These are phyloP conservation scores for Adenanthera pavonina DNA, from an alignment of 306 rosid species.

Conservation along the genomic window DNA sequence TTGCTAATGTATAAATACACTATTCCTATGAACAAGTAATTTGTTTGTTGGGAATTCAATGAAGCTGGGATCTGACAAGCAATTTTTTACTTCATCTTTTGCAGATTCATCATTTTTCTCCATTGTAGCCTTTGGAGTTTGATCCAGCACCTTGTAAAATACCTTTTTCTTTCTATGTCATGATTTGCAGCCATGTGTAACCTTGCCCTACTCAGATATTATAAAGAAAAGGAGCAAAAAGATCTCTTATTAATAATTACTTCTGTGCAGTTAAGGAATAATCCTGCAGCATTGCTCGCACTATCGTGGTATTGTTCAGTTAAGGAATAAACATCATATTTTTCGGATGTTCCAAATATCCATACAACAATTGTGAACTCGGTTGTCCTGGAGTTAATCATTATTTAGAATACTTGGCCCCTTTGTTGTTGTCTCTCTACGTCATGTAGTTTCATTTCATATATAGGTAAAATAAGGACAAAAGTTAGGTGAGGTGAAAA, in stretches of 20 bases:
- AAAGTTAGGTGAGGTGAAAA: no score
- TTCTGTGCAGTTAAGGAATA: constrained; percentile 64
- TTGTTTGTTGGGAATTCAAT: not conserved
- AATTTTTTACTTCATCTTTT: not conserved
- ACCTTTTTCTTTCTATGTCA: not conserved
- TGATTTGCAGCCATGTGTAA: not conserved
- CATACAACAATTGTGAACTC: no score
- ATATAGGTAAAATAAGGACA: no score
- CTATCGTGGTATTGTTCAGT: constrained; percentile 93
- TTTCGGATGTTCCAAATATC: no score
- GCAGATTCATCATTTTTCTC: not conserved
- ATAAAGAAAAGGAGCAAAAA: constrained; percentile 1
- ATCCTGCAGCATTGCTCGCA: constrained; percentile 96
- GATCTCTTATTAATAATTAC: constrained; percentile 25
- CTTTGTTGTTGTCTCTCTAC: no score
- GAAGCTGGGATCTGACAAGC: not conserved
- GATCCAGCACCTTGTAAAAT: not conserved
- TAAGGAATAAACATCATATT: no score
- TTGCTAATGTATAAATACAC: not conserved
- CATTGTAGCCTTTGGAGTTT: not conserved
- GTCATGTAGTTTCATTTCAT: no score
- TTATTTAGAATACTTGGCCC: no score
- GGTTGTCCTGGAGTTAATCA: no score
- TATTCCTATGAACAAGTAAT: not conserved
- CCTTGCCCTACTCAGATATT: not conserved